A percentile compares a stretch with the other conserved stretches of the same genome.
These are phyloP conservation scores for Sanghuangporus baumii DNA, from an alignment of 1,284 basidiomycete species.

Conservation along the genomic window DNA sequence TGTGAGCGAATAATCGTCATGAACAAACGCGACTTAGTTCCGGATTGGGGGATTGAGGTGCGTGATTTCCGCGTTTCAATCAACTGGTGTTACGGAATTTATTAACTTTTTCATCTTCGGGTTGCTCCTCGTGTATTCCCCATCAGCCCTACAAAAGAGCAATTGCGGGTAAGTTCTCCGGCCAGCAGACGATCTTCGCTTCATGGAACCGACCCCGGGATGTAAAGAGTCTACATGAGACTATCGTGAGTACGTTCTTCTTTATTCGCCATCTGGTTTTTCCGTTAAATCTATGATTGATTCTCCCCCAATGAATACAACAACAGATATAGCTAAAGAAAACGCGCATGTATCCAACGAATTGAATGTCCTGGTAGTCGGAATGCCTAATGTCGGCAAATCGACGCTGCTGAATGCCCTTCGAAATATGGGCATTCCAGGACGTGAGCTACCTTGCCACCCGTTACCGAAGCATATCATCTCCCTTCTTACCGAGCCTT, in stretches of 20 bases:
- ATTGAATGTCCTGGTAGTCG: constrained; percentile 85
- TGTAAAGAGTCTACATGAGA: constrained; percentile 54
- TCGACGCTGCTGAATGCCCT: constrained; percentile 90
- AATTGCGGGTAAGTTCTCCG: constrained; percentile 61
- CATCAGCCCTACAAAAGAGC: constrained; percentile 63
- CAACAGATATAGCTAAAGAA: constrained; percentile 62
- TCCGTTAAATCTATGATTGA: background rate
- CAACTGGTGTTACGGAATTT: too few species aligned
- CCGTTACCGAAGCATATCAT: background rate
- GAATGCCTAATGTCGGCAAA: constrained; percentile 99
- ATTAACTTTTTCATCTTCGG: constrained; percentile 2
- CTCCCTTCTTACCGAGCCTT: constrained; percentile 14
- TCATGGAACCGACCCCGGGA: constrained; percentile 64
- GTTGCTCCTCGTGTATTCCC: background rate
- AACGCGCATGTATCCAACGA: constrained; percentile 60
- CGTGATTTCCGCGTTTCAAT: constrained; percentile 19
- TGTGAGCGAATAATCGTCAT: constrained; percentile 88
- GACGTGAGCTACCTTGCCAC: constrained; percentile 53
- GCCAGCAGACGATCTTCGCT: constrained; percentile 61
- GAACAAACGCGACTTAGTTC: constrained; percentile 90
- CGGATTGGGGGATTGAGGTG: constrained; percentile 80
- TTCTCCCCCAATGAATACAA: background rate
- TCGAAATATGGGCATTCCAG: constrained; percentile 82
- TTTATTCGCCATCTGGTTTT: background rate
- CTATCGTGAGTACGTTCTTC: constrained; percentile 63